These are phyloP conservation scores for Trypanosoma grayi DNA, from an alignment of 208 protist genomes.

Conservation along the genomic window DNA sequence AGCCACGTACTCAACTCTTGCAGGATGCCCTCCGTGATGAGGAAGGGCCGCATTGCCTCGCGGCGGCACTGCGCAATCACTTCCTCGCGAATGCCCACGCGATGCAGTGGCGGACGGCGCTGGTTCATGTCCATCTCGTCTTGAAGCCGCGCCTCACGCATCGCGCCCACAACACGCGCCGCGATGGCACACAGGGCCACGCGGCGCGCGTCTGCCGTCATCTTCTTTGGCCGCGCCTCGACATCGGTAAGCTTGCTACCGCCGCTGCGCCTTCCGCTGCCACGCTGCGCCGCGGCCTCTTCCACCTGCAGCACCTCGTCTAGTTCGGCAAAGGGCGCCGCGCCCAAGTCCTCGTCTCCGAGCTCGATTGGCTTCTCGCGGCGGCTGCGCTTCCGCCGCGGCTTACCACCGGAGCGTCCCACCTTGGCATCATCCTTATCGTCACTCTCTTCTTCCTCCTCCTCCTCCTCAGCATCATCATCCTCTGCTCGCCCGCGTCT, in stretches of 20 bases:
- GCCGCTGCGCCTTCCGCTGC: background rate
- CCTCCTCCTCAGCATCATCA: conserved; percentile 17
- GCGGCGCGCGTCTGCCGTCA: conserved; percentile 19
- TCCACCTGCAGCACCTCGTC: conserved; percentile 16
- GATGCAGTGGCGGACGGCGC: conserved; percentile 47
- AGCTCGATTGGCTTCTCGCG: conserved; percentile 16
- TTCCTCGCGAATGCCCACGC: conserved; percentile 38
- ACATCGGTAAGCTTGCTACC: background rate
- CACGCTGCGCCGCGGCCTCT: conserved; percentile 3
- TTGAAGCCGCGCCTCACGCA: conserved; percentile 25
- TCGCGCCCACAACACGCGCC: conserved; percentile 10
- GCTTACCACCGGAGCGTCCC: conserved; percentile 8
- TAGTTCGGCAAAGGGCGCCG: conserved; percentile 14
- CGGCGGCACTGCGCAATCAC: conserved; percentile 53
- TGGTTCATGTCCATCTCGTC: conserved; percentile 26
- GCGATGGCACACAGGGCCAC: conserved; percentile 12
- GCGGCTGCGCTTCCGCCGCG: conserved; percentile 2
- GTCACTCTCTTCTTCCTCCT: conserved; percentile 23
- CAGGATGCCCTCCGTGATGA: conserved; percentile 67
- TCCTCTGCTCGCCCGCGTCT: conserved; percentile 14
- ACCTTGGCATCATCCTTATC: conserved; percentile 12
- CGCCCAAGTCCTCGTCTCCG: conserved; percentile 16
- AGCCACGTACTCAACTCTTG: conserved; percentile 81
- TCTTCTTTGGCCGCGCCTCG: conserved; percentile 7
- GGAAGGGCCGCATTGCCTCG: conserved; percentile 32